These are phyloP conservation scores for Kwoniella botswanensis DNA, from an alignment of 768 basidiomycete species.

Conservation along the genomic window DNA sequence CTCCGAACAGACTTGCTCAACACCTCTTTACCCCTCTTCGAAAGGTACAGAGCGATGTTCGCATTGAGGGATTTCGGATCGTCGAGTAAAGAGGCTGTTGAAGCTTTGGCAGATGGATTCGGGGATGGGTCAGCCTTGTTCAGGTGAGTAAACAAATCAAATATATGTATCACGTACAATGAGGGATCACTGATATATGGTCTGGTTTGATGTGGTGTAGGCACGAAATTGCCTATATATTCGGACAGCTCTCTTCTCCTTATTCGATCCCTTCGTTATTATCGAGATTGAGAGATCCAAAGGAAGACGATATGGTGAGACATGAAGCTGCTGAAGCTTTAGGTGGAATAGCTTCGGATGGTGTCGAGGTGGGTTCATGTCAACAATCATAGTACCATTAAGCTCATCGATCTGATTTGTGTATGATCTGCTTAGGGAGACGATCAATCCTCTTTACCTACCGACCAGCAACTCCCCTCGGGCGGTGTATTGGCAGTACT, in stretches of 20 bases:
- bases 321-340: conserved; percentile 98
- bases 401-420: no score
- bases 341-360: conserved; percentile 79
- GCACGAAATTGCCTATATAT: conserved; percentile 98
- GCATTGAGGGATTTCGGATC: conserved; percentile 87
- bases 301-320: conserved; percentile 93
- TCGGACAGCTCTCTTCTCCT: conserved; percentile 89
- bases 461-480: conserved; percentile 52
- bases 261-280: conserved; percentile 86
- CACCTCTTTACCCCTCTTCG: conserved; percentile 73
- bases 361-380: conserved; percentile 36
- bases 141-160: conserved; percentile 73
- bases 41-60: conserved; percentile 98
- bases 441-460: conserved; percentile 21
- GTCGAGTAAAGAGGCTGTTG: conserved; percentile 73
- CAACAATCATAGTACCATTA: no score
- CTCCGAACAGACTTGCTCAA: conserved; percentile 73
- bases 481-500: conserved; percentile 87
- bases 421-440: conserved; percentile 6
- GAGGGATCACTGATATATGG: no score
- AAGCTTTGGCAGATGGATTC: conserved; percentile 90
- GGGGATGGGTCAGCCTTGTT: conserved; percentile 86
- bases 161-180: no score
- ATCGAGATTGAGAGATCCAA: conserved; percentile 70
- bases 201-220: no score